phyloP scores from a whole-genome alignment of 2,329 filamentous ascomycete genomes.

The Ophiosphaerella korrae region DNA sequence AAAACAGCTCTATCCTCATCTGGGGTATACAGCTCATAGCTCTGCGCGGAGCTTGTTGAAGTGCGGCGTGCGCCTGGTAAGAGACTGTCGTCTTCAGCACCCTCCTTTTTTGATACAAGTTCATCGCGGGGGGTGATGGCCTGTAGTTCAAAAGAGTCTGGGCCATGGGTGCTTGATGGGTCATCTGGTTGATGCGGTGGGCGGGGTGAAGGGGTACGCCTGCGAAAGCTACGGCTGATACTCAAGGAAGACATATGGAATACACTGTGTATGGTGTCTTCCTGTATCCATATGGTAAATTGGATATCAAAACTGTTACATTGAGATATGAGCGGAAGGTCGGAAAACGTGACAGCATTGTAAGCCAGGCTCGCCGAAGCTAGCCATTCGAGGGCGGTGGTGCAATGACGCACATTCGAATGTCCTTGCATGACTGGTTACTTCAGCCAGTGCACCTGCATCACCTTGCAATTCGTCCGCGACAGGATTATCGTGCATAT shows the following conservation, averaged over 20 bases:
- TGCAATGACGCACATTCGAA: too few relatives aligned
- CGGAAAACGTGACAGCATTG: too few relatives aligned
- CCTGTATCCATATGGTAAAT: too few relatives aligned
- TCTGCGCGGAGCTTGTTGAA: conserved; percentile 42
- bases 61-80: conserved; percentile 22
- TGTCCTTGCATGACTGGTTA: too few relatives aligned
- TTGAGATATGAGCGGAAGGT: too few relatives aligned
- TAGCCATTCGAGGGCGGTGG: too few relatives aligned
- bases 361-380: too few relatives aligned
- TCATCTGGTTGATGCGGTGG: conserved; percentile 21
- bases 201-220: conserved; percentile 29
- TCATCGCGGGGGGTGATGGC: conserved; percentile 21
- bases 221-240: conserved; percentile 25
- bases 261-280: neutral
- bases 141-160: conserved; percentile 33
- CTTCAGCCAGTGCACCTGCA: neutral
- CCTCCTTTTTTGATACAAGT: conserved; percentile 9
- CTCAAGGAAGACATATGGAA: conserved; percentile 17
- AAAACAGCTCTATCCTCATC: conserved; percentile 77
- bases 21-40: conserved; percentile 60
- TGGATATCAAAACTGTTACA: too few relatives aligned
- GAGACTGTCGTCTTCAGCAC: conserved; percentile 35
- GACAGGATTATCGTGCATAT: too few relatives aligned
- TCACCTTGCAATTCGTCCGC: neutral
- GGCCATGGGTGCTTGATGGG: conserved; percentile 12